These are phyloP conservation scores for Populus tremula DNA, from an alignment of 345 rosid species.

Conservation along the genomic window DNA sequence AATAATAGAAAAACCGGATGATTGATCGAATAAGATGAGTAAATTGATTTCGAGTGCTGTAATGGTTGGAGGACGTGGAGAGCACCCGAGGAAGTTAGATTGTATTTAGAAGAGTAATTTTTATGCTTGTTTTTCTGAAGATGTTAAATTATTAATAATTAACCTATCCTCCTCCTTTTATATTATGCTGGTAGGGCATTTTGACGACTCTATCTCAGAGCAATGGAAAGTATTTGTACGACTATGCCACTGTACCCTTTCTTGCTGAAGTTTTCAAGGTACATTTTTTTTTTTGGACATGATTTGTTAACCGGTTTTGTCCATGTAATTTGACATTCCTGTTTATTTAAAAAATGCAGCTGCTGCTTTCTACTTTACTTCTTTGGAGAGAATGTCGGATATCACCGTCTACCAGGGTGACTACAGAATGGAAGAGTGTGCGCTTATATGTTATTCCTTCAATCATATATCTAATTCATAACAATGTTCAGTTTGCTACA, in stretches of 20 bases:
- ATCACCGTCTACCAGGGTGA: constrained; percentile 56
- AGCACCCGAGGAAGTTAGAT: not conserved
- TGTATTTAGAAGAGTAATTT: not conserved
- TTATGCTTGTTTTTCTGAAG: too few species aligned
- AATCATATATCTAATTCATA: constrained; percentile 77
- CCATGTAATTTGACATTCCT: not conserved
- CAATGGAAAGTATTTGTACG: constrained; percentile 76
- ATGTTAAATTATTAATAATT: not conserved
- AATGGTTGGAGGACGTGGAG: too few species aligned
- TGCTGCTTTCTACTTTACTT: constrained; percentile 69
- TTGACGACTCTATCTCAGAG: constrained; percentile 89
- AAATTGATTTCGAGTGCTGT: not conserved
- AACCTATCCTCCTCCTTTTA: not conserved
- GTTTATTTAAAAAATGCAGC: constrained; percentile 35
- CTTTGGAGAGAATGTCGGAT: constrained; percentile 65
- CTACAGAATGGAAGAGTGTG: constrained; percentile 81
- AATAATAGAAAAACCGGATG: not conserved
- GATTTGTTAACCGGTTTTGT: not conserved
- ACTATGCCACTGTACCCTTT: constrained; percentile 93
- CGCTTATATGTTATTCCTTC: constrained; percentile 87
- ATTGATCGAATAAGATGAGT: not conserved
- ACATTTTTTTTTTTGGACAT: not conserved
- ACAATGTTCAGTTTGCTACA: constrained; percentile 94
- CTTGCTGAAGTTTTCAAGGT: constrained; percentile 95
- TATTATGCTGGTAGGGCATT: constrained; percentile 55